Percentiles rank a stretch among this genome's conserved stretches.
These are phyloP conservation scores for Sporothrix inflata DNA, from an alignment of 2,329 filamentous ascomycete genomes.

Conservation along the genomic window DNA sequence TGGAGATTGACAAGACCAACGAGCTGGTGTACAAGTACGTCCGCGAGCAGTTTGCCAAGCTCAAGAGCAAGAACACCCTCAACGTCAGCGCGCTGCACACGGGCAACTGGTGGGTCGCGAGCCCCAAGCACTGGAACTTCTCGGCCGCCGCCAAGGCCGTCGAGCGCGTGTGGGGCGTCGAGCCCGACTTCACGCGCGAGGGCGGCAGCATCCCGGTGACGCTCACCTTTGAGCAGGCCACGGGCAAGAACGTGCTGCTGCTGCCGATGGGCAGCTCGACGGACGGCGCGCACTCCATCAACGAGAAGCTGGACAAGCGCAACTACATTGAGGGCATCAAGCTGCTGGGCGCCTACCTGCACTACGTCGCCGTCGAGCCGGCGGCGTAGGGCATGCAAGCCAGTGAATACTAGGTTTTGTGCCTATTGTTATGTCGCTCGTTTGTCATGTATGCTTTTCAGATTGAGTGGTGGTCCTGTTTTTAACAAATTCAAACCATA, in stretches of 20 bases:
- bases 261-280: constrained; percentile 97
- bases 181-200: constrained; percentile 94
- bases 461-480: background rate
- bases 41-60: constrained; percentile 80
- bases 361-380: constrained; percentile 93
- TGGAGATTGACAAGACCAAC: constrained; percentile 92
- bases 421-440: background rate
- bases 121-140: constrained; percentile 99
- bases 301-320: constrained; percentile 94
- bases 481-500: background rate
- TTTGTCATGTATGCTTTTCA: background rate
- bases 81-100: constrained; percentile 82
- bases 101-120: constrained; percentile 98
- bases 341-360: constrained; percentile 89
- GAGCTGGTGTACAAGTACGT: constrained; percentile 81
- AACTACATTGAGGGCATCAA: constrained; percentile 99
- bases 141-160: constrained; percentile 92
- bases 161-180: constrained; percentile 88
- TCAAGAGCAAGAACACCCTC: constrained; percentile 89
- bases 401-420: background rate
- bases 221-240: constrained; percentile 94
- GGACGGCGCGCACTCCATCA: constrained; percentile 95
- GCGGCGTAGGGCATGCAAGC: constrained; percentile 39
- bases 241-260: constrained; percentile 94
- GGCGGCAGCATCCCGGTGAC: constrained; percentile 97